Conservation (phyloP, 1,139 yeast species). For the Geotrichum carabidarum region DNA sequence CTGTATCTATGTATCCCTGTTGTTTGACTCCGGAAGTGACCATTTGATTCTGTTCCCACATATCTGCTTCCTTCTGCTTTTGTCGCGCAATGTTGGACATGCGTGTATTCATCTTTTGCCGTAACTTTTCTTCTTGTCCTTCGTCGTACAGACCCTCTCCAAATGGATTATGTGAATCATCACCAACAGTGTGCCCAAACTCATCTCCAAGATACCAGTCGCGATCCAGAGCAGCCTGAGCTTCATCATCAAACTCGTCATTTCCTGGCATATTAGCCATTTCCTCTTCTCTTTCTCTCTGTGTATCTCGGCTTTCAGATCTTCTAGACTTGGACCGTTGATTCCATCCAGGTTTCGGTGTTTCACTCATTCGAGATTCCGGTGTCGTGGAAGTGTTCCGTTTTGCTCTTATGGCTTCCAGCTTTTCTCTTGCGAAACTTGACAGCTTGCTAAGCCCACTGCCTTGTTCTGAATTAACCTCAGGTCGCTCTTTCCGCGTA, state of each 20-base stretch:
- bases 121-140: conserved; percentile 30
- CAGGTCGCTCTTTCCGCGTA: conserved; percentile 4
- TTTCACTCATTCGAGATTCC: neutral
- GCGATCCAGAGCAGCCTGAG: conserved; percentile 31
- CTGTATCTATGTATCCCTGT: conserved; percentile 30
- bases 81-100: conserved; percentile 34
- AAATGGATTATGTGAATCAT: conserved; percentile 37
- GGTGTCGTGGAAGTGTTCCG: neutral
- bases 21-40: conserved; percentile 37
- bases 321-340: too few relatives aligned
- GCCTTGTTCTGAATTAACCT: neutral
- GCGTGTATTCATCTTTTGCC: conserved; percentile 31
- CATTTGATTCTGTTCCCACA: conserved; percentile 41
- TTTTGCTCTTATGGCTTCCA: conserved; percentile 19
- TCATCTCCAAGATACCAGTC: conserved; percentile 41
- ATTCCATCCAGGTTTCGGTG: neutral
- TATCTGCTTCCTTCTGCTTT: conserved; percentile 34
- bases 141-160: conserved; percentile 27
- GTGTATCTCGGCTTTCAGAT: neutral
- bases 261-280: conserved; percentile 1
- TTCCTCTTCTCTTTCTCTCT: neutral
- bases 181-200: conserved; percentile 36
- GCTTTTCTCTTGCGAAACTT: conserved; percentile 18
- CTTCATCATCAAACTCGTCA: conserved; percentile 19
- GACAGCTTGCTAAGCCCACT: conserved; percentile 12